These are phyloP conservation scores for Pichia membranifaciens DNA, from an alignment of 805 yeast genomes.

Conservation along the genomic window DNA sequence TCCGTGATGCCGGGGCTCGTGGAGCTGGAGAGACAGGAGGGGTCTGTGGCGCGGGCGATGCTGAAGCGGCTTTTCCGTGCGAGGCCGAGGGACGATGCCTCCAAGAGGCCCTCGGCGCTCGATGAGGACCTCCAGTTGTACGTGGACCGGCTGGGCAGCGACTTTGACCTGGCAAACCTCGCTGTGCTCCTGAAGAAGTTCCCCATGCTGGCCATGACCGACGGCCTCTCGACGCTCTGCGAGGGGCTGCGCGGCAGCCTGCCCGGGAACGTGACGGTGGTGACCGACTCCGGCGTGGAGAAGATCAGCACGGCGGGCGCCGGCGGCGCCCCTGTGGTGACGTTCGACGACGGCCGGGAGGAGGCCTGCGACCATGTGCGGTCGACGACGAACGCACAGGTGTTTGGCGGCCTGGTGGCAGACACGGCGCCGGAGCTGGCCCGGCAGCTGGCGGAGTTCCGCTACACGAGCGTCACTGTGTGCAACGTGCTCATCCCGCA, in stretches of 20 bases:
- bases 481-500: slow-evolving; percentile 61
- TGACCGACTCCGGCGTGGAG: slow-evolving; percentile 26
- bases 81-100: not conserved
- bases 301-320: slow-evolving; percentile 10
- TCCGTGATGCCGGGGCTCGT: slow-evolving; percentile 53
- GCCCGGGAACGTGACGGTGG: slow-evolving; percentile 37
- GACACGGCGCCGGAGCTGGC: not conserved
- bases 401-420: slow-evolving; percentile 32
- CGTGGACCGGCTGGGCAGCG: slow-evolving; percentile 7
- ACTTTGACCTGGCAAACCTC: slow-evolving; percentile 34
- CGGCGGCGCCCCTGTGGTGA: no score
- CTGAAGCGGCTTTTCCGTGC: not conserved
- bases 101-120: slow-evolving; percentile 19
- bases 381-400: slow-evolving; percentile 47
- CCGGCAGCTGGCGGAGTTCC: slow-evolving; percentile 20
- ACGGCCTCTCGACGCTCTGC: slow-evolving; percentile 54
- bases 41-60: slow-evolving; percentile 48
- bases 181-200: slow-evolving; percentile 38
- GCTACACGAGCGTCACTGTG: slow-evolving; percentile 50
- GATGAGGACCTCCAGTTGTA: slow-evolving; percentile 14
- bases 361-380: slow-evolving; percentile 49
- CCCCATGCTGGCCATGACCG: slow-evolving; percentile 55
- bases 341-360: slow-evolving; percentile 12
- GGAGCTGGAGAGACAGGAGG: slow-evolving; percentile 51
- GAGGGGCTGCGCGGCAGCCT: slow-evolving; percentile 36